Evolutionary conservation across 148 eudicot species (phyloP), one percentile per base, ranked within the genome.

Genomic region (Arbutus unedo): DNA sequence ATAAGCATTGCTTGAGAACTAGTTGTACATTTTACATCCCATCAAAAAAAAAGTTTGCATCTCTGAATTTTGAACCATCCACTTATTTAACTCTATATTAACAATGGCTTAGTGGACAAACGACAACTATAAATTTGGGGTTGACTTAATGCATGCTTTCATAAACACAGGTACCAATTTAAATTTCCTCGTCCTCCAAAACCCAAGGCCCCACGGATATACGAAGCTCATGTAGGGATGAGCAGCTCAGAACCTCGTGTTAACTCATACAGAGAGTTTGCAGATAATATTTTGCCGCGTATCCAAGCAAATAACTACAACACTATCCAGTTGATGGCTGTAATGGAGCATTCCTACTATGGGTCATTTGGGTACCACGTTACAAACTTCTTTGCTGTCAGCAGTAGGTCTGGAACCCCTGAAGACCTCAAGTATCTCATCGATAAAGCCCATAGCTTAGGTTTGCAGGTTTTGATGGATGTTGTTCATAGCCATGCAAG

Each of bases 201-300:
- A 81, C 90, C 98, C 25, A 81, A 86, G 62, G 91, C 98, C 49
- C 99, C 95, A 82, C 89, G 95, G 70, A 93, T 96, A 83, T 96
- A 96, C 55, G 99, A 96, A 90, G 97, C 98, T 60, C 99, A 96
- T 90, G 99, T 96, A 74, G 99, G 99, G 83, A 96, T 96, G 99
- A 96, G 99, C 84, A 87, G 97, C 76, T 90, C 97, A 53, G 98
- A 96, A 81, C 94, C 98, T n/a, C 91, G 93, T 47, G 82, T 96
- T 76, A 92, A 88, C 88, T 94, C 99, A 81, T 96, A 96, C 78
- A 82, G 98, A 83, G 97, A 96, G 86, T 96, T 96, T 77, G 99
- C 99, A 19, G 99, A 96, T 83, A 85, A 94, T 64, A 89, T 96
- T 83, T 91, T 96, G 88, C 99, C 99, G 81, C 99, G 95, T 38